Conservation (phyloP, 306 rosid genomes). For the Clitoria ternatea region DNA sequence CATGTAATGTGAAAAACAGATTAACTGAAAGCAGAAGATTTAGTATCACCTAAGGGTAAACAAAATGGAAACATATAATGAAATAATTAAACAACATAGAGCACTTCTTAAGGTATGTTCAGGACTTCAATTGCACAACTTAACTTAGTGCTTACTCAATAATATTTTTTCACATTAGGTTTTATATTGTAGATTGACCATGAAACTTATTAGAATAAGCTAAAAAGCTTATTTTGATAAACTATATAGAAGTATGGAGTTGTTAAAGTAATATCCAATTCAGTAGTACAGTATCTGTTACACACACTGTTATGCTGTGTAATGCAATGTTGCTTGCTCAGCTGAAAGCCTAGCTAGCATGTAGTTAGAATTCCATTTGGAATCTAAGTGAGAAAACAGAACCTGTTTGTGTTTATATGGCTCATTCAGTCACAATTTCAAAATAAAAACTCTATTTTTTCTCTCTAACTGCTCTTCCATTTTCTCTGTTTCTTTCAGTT, state of each 20-base stretch:
- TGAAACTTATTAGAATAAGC: too few relatives aligned
- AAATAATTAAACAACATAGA: conserved; percentile 23
- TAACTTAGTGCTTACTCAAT: too few relatives aligned
- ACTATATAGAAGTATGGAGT: background rate
- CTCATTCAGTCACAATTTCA: background rate
- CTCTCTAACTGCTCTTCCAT: background rate
- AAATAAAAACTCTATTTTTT: background rate
- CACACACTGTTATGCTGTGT: background rate
- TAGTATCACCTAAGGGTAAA: background rate
- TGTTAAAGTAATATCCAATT: background rate
- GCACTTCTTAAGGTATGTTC: conserved; percentile 10
- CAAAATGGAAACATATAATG: conserved; percentile 10
- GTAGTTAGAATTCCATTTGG: background rate
- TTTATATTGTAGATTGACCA: too few relatives aligned
- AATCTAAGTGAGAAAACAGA: background rate
- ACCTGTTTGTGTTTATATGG: background rate
- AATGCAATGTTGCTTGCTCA: background rate
- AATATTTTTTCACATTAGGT: too few relatives aligned
- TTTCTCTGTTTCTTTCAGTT: background rate
- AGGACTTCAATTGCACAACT: too few relatives aligned
- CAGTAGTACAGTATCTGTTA: background rate
- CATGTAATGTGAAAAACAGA: background rate
- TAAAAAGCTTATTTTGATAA: too few relatives aligned
- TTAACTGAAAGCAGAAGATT: conserved; percentile 17
- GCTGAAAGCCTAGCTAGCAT: background rate